phyloP scores from a whole-genome alignment of 73 alveolate species.

The Tetrahymena thermophila region DNA sequence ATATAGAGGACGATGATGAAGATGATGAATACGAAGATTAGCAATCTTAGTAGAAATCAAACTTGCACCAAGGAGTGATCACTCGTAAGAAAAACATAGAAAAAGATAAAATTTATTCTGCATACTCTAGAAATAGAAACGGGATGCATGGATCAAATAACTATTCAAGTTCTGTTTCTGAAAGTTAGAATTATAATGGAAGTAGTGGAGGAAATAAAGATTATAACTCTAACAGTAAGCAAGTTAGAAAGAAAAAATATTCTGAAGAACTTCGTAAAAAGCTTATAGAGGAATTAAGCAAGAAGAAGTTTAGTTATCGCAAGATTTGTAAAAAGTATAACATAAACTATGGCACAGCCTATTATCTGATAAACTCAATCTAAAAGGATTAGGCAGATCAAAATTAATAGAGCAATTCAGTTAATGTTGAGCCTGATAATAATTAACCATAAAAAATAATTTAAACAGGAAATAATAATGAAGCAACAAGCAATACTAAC shows the following conservation, averaged over 20 bases:
- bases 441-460: neutral
- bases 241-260: neutral
- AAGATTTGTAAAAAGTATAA: neutral
- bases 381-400: neutral
- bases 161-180: neutral
- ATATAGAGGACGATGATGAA: neutral
- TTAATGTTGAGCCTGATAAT: neutral
- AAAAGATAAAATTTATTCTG: neutral
- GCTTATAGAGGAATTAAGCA: neutral
- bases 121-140: neutral
- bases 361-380: neutral
- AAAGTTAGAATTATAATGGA: neutral
- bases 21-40: neutral
- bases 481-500: neutral
- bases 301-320: neutral
- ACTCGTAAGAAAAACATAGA: neutral
- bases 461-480: neutral
- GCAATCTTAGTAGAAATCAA: neutral
- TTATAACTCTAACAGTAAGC: neutral
- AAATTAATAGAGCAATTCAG: neutral
- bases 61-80: neutral
- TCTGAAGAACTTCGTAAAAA: neutral
- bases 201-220: neutral
- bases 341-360: neutral
- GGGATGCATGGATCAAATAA: neutral